Base-by-base conservation (phyloP, 345 rosid species). In the Garcia nutans region DNA sequence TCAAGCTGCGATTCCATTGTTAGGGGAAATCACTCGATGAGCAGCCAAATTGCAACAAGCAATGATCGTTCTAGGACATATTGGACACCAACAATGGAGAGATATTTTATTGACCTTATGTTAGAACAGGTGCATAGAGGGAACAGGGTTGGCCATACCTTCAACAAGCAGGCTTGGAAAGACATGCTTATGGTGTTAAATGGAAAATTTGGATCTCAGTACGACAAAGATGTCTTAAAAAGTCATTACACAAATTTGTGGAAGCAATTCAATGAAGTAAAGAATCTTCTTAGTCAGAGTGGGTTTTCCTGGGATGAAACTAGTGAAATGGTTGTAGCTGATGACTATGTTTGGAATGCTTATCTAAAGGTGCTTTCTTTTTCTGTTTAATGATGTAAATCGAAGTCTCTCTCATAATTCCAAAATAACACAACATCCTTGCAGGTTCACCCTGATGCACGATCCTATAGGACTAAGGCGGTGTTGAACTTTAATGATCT, bases 71-170 rank as follows among this genome's bases (percentile, higher is more conserved):
- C 92, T 0, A 88, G 96, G 84, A 92, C 91, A 65, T 92, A 88
- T 73, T 92, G 98, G 97, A 90, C 97, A 0, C 96, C 89, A 0
- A 73, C 88, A 9, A 94, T 90, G 98, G 97, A 94, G 79, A 91
- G 94, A 0, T 94, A 86, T 85, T 94, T 94, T 74, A 84, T 94
- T 60, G 94, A 94, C 77, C 97, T 94, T 56, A 91, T 91, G 95
- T 68, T 93, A 68, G 98, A 91, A 74, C 98, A 93, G 11, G 76
- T 89, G 84, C 89, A 89, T 68, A 89, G 89, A 79, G 98, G 97
- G 41, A 90, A 87, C 69, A 83, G 92, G 83, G 79, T 84, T 22
- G 95, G 97, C 8, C 93, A 93, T 84, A 93, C 97, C 52, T 93
- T 90, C 85, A 91, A 72, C 79, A 93, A 91, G 78, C 93, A 87